A percentile compares a stretch with the other conserved stretches of the same genome.
These are phyloP conservation scores for Musa itinerans DNA, from an alignment of 176 grass and related monocot species.

Conservation along the genomic window DNA sequence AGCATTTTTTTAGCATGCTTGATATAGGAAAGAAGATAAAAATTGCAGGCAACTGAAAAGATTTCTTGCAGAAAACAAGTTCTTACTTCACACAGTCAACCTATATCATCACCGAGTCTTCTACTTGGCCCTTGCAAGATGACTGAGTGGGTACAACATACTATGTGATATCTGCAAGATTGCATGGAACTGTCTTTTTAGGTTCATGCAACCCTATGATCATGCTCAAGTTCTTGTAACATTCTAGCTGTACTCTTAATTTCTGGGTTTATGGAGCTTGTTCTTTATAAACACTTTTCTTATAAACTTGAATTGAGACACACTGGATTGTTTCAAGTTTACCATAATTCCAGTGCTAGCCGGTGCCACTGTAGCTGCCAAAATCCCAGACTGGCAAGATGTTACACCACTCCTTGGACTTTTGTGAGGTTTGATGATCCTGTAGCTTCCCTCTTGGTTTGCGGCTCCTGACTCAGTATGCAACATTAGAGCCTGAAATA, in stretches of 20 bases:
- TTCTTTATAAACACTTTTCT: not conserved
- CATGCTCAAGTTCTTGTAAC: not conserved
- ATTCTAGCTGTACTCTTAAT: not conserved
- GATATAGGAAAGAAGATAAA: not conserved
- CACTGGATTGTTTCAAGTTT: conserved; percentile 60
- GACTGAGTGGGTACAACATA: not conserved
- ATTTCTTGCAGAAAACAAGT: not conserved
- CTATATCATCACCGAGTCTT: not conserved
- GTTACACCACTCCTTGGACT: conserved; percentile 12
- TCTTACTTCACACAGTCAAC: not conserved
- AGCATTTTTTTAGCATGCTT: not conserved
- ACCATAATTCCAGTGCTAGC: conserved; percentile 43
- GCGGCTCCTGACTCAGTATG: conserved; percentile 32
- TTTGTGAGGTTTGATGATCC: conserved; percentile 31
- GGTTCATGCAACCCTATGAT: not conserved
- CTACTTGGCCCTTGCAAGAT: not conserved
- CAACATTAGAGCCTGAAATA: conserved; percentile 56
- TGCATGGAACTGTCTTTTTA: not conserved
- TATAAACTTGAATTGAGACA: conserved; percentile 13
- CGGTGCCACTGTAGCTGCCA: conserved; percentile 38
- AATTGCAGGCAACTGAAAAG: not conserved
- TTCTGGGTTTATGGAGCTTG: not conserved
- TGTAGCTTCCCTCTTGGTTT: conserved; percentile 25
- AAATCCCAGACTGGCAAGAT: conserved; percentile 42
- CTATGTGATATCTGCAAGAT: not conserved